These are phyloP conservation scores for Stachybotrys chlorohalonatus DNA, from an alignment of 2,329 filamentous ascomycete species.

Conservation along the genomic window DNA sequence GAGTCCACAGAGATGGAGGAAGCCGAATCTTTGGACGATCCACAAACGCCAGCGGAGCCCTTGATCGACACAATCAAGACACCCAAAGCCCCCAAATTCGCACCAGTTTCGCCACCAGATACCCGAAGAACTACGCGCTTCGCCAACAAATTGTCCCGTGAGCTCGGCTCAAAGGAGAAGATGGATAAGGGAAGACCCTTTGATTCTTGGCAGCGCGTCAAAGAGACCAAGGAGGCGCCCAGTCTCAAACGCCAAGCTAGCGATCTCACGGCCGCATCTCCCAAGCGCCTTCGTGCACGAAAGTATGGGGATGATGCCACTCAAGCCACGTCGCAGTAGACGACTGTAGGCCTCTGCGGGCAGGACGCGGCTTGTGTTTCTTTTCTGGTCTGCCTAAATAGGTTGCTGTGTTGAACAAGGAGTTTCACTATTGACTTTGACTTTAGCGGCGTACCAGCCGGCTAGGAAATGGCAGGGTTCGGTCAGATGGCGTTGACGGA, in stretches of 20 bases:
- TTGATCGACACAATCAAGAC: slow-evolving; percentile 25
- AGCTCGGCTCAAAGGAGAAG: slow-evolving; percentile 30
- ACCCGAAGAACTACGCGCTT: slow-evolving; percentile 52
- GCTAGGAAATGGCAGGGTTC: not conserved
- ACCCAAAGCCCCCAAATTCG: slow-evolving; percentile 46
- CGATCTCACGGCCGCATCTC: slow-evolving; percentile 15
- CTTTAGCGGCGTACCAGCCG: not conserved
- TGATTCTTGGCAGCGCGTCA: slow-evolving; percentile 59
- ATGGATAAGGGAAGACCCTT: slow-evolving; percentile 46
- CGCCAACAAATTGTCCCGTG: slow-evolving; percentile 37
- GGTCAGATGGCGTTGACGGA: not conserved
- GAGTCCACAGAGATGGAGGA: slow-evolving; percentile 15
- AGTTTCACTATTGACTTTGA: slow-evolving; percentile 4
- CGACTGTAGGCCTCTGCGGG: not conserved
- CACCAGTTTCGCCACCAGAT: slow-evolving; percentile 53
- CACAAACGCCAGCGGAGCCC: slow-evolving; percentile 29
- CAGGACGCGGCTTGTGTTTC: not conserved
- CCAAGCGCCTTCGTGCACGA: slow-evolving; percentile 24
- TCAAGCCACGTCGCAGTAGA: not conserved
- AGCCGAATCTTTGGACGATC: slow-evolving; percentile 15
- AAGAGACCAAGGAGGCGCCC: slow-evolving; percentile 41
- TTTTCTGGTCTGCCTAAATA: not conserved
- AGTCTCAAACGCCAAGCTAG: slow-evolving; percentile 32
- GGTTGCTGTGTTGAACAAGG: not conserved
- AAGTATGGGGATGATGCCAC: not conserved